Evolutionary conservation across 495 filamentous ascomycete species (phyloP), one percentile per base, ranked within the genome.

Genomic region (Viridothelium virens): DNA sequence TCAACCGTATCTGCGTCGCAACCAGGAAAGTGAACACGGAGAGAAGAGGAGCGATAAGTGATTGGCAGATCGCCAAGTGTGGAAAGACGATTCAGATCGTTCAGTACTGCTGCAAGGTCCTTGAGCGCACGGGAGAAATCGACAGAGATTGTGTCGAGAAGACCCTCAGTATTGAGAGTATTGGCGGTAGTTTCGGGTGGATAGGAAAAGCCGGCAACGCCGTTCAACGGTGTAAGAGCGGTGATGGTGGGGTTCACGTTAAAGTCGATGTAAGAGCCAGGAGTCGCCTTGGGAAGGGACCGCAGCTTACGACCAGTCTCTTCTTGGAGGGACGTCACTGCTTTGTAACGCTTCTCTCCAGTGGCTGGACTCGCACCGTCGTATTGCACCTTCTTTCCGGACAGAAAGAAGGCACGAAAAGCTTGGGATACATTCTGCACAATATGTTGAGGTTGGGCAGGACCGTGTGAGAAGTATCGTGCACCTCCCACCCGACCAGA

Each of bases 361-460:
- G 83, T 85, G 38, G 67, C 74, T 11, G 85, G 79, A 56, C 84
- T 82, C 38, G 87, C 73, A 16, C 91, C 91, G 73, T 96, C 89
- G 68, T 89, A 96, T 50, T 89, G 86, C 12, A 87, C 88, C 72
- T 92, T 93, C 67, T 92, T 86, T 1, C 94, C 94, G 0, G 86
- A 89, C n/a, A 96, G 77, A 75, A 87, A 87, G 76, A 98, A 96
- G 1, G 91, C 92, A 4, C 94, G 87, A 63, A 96, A 86, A 0
- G 91, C 94, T 66, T 89, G 85, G 25, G 91, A 96, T 1, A 97
- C 93, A 78, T 96, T 96, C 71, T 92, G 86, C n/a, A 97, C 82
- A 25, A 97, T 91, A 74, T 97, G 89, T 3, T 92, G 91, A 31
- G 89, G 91, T 1, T 86, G 86, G 2, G 91, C 84, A 10, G 94